Base-by-base conservation (phyloP, 2,329 filamentous ascomycete species). In the Parastagonospora avenae region DNA sequence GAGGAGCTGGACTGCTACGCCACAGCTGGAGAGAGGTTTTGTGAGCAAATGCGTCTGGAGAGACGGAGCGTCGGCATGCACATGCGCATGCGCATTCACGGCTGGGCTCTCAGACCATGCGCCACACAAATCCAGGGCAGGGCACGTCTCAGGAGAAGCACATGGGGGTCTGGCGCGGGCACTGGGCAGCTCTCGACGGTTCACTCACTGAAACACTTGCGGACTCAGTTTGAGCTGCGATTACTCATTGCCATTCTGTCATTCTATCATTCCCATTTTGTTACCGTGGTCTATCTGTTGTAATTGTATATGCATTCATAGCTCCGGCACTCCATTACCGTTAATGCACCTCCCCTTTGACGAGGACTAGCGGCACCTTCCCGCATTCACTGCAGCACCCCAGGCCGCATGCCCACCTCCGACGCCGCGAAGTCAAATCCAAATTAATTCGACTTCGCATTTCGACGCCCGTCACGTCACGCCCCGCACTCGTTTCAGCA, bases 81-180 rank as follows among this genome's bases (percentile, higher is more conserved):
- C 3, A 24, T 24, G 19, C 19, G 19, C 3, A 24, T 24, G 19
- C 19, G 19, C 16, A 15, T 15, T 40, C 16, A 40, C 11, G 29
- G 24, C 10, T n/a, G 37, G 39, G 19, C 37, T 42, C 41, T 41
- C 28, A 19, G 43, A 14, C 44, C 40, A 44, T 29, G 54, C 51
- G 57, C 54, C 52, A 55, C 50, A 30, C 19, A 24, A 24, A 24
- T 24, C 19, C 19, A 24, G 19, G 19, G 16, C 44, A 46, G 42
- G 48, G 51, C 56, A 57, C 59, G 63, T 66, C 61, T 67, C 63
- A 67, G 63, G 63, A 62, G 64, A 61, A 57, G 43, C 53, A 24
- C 19, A 24, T 24, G 19, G 19, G 19, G 19, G 19, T 24, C 19
- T 54, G 59, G 63, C 19, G 55, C 51, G 50, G 35, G 41, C 35